phyloP scores from a whole-genome alignment of 352 stramenopile species.

The Lagenidium giganteum region DNA sequence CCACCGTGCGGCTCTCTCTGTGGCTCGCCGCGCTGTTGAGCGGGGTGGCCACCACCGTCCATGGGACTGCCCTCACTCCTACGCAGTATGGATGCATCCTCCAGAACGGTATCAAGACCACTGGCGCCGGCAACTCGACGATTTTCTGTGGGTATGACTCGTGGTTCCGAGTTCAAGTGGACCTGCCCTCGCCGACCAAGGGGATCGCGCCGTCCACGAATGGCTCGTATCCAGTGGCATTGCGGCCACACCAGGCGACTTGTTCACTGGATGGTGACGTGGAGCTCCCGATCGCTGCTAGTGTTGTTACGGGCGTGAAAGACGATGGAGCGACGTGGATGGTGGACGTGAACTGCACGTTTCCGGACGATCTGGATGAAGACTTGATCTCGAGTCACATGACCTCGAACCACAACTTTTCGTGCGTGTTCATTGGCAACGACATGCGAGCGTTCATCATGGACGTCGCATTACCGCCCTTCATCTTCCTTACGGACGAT shows the following conservation, averaged over 20 bases:
- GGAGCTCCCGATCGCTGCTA: constrained; percentile 9
- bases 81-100: constrained; percentile 8
- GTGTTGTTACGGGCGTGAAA: constrained; percentile 1
- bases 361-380: constrained; percentile 12
- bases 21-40: not conserved
- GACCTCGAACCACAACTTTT: not conserved
- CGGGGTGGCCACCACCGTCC: too few relatives aligned
- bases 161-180: constrained; percentile 6
- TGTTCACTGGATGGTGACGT: constrained; percentile 9
- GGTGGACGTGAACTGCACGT: constrained; percentile 9
- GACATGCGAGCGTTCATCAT: constrained; percentile 6
- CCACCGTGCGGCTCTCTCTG: too few relatives aligned
- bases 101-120: not conserved
- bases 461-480: constrained; percentile 7
- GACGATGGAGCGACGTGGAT: constrained; percentile 4
- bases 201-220: constrained; percentile 3
- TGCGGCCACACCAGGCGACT: constrained; percentile 2
- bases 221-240: not conserved
- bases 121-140: not conserved
- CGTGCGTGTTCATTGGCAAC: constrained; percentile 5
- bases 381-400: not conserved
- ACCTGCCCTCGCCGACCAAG: constrained; percentile 7
- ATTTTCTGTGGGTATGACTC: constrained; percentile 16
- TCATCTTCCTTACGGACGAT: constrained; percentile 9
- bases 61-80: too few relatives aligned